Evolutionary conservation across 1,139 yeast genomes (phyloP).

Genomic region (Zygosaccharomyces pseudobailii): DNA sequence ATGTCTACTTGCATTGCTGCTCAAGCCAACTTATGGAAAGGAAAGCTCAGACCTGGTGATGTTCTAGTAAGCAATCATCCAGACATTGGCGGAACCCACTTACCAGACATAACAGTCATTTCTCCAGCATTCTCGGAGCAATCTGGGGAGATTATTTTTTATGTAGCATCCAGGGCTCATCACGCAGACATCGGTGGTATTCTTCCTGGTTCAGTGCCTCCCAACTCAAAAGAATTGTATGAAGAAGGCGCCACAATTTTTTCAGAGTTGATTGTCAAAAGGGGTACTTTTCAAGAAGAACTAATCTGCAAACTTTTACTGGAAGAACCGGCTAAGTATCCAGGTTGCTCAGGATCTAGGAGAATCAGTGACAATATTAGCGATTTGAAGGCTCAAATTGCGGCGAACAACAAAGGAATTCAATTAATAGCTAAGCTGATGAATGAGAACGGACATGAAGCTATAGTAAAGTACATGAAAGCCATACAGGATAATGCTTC

Average conservation of each 20-base stretch:
- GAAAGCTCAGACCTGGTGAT: constrained; percentile 58
- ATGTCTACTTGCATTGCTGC: constrained; percentile 76
- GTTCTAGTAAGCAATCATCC: constrained; percentile 77
- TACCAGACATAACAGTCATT: constrained; percentile 72
- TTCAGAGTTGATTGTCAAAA: constrained; percentile 39
- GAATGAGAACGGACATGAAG: constrained; percentile 36
- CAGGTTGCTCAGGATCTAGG: constrained; percentile 48
- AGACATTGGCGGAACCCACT: constrained; percentile 73
- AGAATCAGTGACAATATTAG: constrained; percentile 43
- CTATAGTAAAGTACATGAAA: constrained; percentile 41
- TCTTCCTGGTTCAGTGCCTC: constrained; percentile 46
- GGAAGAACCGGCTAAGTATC: constrained; percentile 39
- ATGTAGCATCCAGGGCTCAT: constrained; percentile 48
- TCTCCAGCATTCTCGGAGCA: constrained; percentile 49
- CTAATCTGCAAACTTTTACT: constrained; percentile 37
- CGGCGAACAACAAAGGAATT: constrained; percentile 46
- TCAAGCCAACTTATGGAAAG: constrained; percentile 62
- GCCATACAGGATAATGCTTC: constrained; percentile 45
- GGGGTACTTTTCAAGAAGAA: constrained; percentile 41
- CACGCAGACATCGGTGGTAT: constrained; percentile 50
- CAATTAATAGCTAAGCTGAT: constrained; percentile 38
- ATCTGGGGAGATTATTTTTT: constrained; percentile 36
- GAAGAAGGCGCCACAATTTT: constrained; percentile 48
- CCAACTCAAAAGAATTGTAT: constrained; percentile 42
- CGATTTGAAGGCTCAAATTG: constrained; percentile 46